Evolutionary conservation across 202 grass and related monocot species (phyloP).

Genomic region (Brachypodium distachyon): DNA sequence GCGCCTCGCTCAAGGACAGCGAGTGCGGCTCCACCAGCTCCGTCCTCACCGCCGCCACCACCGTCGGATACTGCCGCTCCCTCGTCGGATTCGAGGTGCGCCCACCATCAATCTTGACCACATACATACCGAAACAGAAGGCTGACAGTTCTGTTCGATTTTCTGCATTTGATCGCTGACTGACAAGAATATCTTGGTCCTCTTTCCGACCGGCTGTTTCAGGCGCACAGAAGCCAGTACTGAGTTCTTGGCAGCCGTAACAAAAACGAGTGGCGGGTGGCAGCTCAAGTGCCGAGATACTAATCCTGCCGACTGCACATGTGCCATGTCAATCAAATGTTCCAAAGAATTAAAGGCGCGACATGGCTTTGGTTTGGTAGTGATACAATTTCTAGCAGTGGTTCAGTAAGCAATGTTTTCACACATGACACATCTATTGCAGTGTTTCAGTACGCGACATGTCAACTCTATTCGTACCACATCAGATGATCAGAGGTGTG

Average conservation of each 20-base stretch:
- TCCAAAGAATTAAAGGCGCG: background rate
- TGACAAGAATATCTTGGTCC: background rate
- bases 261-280: background rate
- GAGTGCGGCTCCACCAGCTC: conserved; percentile 87
- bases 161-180: background rate
- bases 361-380: background rate
- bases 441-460: too few species aligned
- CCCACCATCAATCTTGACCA: background rate
- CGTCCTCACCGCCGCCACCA: conserved; percentile 57
- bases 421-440: too few species aligned
- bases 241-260: background rate
- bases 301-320: too few species aligned
- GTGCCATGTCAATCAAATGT: background rate
- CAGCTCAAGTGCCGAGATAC: background rate
- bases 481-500: too few species aligned
- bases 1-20: conserved; percentile 61
- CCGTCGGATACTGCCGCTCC: conserved; percentile 60
- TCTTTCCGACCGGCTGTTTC: background rate
- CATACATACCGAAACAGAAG: background rate
- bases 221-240: conserved; percentile 33
- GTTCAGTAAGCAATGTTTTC: background rate
- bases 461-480: too few species aligned
- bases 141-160: background rate
- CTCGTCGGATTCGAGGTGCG: conserved; percentile 60
- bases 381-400: background rate